phyloP scores from a whole-genome alignment of 768 basidiomycete species.

The Steccherinum ochraceum region DNA sequence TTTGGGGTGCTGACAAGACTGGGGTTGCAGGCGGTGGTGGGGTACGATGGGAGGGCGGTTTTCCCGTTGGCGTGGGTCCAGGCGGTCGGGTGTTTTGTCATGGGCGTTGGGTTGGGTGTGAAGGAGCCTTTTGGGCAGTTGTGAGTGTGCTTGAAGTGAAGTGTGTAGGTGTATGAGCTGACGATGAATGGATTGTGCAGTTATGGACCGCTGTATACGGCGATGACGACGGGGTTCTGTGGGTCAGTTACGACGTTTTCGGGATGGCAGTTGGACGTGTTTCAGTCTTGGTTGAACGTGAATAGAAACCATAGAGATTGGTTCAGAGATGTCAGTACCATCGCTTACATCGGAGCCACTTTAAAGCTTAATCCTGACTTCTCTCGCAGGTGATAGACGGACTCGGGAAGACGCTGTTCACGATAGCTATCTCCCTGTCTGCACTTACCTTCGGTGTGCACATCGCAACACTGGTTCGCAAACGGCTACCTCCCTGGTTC shows the following conservation, averaged over 20 bases:
- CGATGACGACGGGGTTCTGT: slow-evolving; percentile 89
- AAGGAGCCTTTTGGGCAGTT: slow-evolving; percentile 69
- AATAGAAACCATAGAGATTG: slow-evolving; percentile 49
- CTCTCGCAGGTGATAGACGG: slow-evolving; percentile 76
- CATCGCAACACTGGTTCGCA: slow-evolving; percentile 39
- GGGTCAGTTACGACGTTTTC: slow-evolving; percentile 97
- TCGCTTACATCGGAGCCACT: slow-evolving; percentile 1
- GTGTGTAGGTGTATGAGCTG: slow-evolving; percentile 5
- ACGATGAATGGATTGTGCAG: too few species aligned
- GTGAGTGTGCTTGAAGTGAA: slow-evolving; percentile 39
- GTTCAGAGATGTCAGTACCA: slow-evolving; percentile 59
- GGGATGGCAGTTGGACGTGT: slow-evolving; percentile 87
- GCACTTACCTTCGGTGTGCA: slow-evolving; percentile 72
- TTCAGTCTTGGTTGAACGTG: slow-evolving; percentile 77
- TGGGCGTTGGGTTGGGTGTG: slow-evolving; percentile 73
- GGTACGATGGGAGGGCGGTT: slow-evolving; percentile 68
- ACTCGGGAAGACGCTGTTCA: slow-evolving; percentile 71
- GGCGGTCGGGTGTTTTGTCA: slow-evolving; percentile 82
- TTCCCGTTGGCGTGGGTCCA: slow-evolving; percentile 85
- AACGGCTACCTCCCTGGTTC: slow-evolving; percentile 32
- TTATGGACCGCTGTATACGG: slow-evolving; percentile 84
- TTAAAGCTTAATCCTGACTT: slow-evolving; percentile 3
- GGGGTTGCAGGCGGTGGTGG: slow-evolving; percentile 67
- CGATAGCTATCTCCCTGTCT: slow-evolving; percentile 69
- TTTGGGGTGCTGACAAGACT: slow-evolving; percentile 81